phyloP scores from a whole-genome alignment of 1,139 yeast species.

The Hemisphaericaspora subhashii region DNA sequence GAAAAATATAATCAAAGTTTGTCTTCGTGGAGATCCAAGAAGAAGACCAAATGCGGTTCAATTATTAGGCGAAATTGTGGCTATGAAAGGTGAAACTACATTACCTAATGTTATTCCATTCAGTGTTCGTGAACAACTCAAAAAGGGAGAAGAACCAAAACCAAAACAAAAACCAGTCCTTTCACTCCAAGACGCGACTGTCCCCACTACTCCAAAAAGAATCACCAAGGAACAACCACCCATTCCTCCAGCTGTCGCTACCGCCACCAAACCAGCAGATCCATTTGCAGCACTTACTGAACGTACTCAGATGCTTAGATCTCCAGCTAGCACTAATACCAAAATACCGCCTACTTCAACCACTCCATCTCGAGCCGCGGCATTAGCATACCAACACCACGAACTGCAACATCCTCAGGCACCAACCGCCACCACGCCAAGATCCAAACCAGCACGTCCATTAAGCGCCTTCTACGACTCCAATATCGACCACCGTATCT shows the following conservation, averaged over 20 bases:
- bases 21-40: constrained; percentile 68
- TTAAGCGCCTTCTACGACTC: constrained; percentile 15
- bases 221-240: not conserved
- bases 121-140: constrained; percentile 22
- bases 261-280: constrained; percentile 20
- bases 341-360: not conserved
- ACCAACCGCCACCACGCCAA: constrained; percentile 8
- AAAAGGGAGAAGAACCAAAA: constrained; percentile 10
- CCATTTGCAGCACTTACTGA: constrained; percentile 45
- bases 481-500: constrained; percentile 8
- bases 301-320: constrained; percentile 27
- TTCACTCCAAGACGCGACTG: not conserved
- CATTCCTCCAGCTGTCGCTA: no score
- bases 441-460: constrained; percentile 12
- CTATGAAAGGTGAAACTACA: constrained; percentile 51
- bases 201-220: not conserved
- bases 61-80: constrained; percentile 66
- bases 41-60: constrained; percentile 73
- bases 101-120: constrained; percentile 54
- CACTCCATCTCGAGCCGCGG: not conserved
- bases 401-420: not conserved
- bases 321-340: not conserved
- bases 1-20: constrained; percentile 58
- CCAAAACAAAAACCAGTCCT: not conserved
- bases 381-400: no score